Percentiles rank a stretch among this genome's conserved stretches.
Conservation (phyloP, 1,284 basidiomycete species). For the Cutaneotrichosporon sp. region DNA sequence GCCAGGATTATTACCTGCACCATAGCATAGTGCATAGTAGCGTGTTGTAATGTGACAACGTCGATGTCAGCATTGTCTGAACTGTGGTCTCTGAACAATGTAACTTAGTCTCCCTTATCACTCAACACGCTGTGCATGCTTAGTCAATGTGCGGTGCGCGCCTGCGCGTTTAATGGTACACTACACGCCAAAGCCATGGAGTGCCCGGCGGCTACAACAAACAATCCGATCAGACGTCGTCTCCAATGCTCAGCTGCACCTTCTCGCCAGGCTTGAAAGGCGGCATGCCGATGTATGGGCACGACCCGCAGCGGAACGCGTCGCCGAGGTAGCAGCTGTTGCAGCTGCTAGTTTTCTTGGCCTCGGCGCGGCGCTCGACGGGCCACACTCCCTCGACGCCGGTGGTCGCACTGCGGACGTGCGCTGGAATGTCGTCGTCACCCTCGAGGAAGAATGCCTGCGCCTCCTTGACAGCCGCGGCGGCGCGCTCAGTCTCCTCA, state of each 20-base stretch:
- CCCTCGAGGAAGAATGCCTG: slow-evolving; percentile 50
- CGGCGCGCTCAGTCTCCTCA: slow-evolving; percentile 63
- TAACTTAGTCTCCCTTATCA: background rate
- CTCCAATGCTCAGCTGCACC: slow-evolving; percentile 75
- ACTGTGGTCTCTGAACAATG: too few species aligned
- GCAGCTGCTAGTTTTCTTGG: slow-evolving; percentile 81
- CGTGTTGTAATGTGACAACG: background rate
- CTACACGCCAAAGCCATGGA: slow-evolving; percentile 1
- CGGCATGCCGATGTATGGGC: slow-evolving; percentile 92
- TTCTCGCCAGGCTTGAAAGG: slow-evolving; percentile 98
- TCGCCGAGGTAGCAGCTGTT: slow-evolving; percentile 98
- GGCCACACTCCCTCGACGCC: slow-evolving; percentile 52
- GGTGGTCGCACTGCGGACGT: slow-evolving; percentile 39
- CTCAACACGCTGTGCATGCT: background rate
- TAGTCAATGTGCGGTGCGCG: background rate
- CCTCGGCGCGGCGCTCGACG: slow-evolving; percentile 63
- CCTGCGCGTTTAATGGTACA: slow-evolving; percentile 5
- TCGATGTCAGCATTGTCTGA: too few species aligned
- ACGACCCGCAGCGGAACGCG: slow-evolving; percentile 92
- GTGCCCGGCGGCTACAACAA: slow-evolving; percentile 6
- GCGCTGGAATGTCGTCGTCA: slow-evolving; percentile 52
- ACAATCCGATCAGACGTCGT: slow-evolving; percentile 64
- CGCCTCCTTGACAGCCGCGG: slow-evolving; percentile 39
- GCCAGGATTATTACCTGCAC: background rate
- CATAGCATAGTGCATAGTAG: background rate